Conservation (phyloP, 176 grass and related monocot genomes). For the Bromus sterilis region DNA sequence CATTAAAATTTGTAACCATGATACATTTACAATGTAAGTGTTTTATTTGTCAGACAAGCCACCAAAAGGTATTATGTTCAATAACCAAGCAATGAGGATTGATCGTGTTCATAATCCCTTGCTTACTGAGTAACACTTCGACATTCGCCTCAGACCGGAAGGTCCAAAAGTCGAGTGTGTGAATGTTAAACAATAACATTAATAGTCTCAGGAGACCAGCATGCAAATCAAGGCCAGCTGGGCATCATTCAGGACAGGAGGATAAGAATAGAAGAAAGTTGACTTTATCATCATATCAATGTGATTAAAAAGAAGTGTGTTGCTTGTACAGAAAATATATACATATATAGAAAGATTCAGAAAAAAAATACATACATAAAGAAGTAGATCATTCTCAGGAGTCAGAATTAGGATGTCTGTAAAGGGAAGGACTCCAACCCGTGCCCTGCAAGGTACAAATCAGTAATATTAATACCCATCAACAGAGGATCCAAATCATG, state of each 20-base stretch:
- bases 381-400: constrained; percentile 73
- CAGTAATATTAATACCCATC: constrained; percentile 13
- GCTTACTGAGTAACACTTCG: not conserved
- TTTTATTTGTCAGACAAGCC: not conserved
- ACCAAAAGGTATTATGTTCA: constrained; percentile 1
- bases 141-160: not conserved
- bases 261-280: not conserved
- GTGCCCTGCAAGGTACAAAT: constrained; percentile 51
- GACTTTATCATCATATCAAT: constrained; percentile 1
- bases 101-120: not conserved
- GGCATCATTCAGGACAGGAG: not conserved
- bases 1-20: not conserved
- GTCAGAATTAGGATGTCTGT: constrained; percentile 71
- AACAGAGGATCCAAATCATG: constrained; percentile 3
- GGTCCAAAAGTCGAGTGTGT: not conserved
- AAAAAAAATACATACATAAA: constrained; percentile 64
- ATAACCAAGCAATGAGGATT: constrained; percentile 12
- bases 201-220: not conserved
- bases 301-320: constrained; percentile 5
- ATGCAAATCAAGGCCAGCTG: not conserved
- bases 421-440: constrained; percentile 64
- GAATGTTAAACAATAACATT: not conserved
- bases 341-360: not conserved
- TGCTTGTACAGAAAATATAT: constrained; percentile 33
- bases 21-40: not conserved